Base-by-base conservation (phyloP, 2,329 filamentous ascomycete species). In the Hymenoscyphus salicellus region DNA sequence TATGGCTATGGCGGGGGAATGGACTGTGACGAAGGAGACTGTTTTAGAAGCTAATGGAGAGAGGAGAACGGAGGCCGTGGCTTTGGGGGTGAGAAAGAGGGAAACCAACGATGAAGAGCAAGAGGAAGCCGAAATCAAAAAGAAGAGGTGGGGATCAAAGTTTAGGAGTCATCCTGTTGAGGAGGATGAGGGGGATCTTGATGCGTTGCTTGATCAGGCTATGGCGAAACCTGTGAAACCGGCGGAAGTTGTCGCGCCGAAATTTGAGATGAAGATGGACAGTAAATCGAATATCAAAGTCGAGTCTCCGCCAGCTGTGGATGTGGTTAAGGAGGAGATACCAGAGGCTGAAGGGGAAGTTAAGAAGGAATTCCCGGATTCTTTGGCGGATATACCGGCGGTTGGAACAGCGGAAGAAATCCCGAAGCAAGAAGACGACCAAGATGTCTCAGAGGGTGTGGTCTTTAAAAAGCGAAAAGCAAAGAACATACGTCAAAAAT, bases 1-100 rank as follows among this genome's bases (percentile, higher is more conserved):
- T 65, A 87, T 97, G 86, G 93, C 93, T 5, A 87, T 97, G 80
- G 88, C 89, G 3, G 92, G 95, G 36, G 91, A 96, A 61, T 99
- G 94, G 94, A 87, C 92, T 0, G 85, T 89, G 11, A 88, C 85
- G 65, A 67, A 70, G 10, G 68, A 75, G 63, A 65, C 70, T 10
- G 55, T 75, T 36, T 68, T 76, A n/a, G 75, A 78, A 33, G 78
- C 79, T 6, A 75, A 74, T 32, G 77, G 80, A 7, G 80, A 83
- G 62, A 79, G 79, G 6, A 79, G 80, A 55, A 75, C 70, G 64
- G 73, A 77, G 33, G 69, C 73, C 8, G 65, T 79, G 55, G 84
- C 83, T 10, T 80, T 81, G 32, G 87, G 87, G 0, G 81, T 89
- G 20, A 79, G 84, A 56, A 92, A 92, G 76, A 80, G 89, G 26